Percentiles rank a stretch among this genome's conserved stretches.
Conservation (phyloP, 1,284 basidiomycete genomes). For the Macrocybe sp. region DNA sequence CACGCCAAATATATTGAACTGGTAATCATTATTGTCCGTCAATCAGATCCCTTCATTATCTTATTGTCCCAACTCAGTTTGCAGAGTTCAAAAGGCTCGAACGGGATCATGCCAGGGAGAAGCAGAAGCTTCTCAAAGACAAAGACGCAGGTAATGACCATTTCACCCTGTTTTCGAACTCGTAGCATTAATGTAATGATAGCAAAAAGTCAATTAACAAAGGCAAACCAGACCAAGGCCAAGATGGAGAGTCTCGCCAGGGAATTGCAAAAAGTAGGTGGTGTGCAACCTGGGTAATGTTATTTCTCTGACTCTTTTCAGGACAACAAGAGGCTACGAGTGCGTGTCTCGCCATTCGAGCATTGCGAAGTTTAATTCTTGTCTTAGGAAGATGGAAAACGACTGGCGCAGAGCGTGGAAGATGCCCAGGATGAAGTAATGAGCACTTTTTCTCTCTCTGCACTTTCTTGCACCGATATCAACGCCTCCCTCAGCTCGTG, state of each 20-base stretch:
- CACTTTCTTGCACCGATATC: not conserved
- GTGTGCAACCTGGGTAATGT: conserved; percentile 6
- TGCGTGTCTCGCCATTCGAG: conserved; percentile 29
- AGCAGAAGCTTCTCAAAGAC: conserved; percentile 81
- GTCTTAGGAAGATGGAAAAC: conserved; percentile 74
- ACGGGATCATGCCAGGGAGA: conserved; percentile 82
- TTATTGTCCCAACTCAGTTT: conserved; percentile 44
- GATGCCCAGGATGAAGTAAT: conserved; percentile 75
- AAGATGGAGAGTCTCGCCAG: conserved; percentile 83
- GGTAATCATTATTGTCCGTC: conserved; percentile 38
- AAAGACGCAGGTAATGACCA: conserved; percentile 69
- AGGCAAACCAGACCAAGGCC: conserved; percentile 80
- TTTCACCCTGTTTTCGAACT: not conserved
- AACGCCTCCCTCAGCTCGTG: conserved; percentile 41
- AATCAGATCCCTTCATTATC: conserved; percentile 5
- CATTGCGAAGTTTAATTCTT: conserved; percentile 12
- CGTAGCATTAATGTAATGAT: conserved; percentile 10
- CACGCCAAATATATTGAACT: conserved; percentile 82
- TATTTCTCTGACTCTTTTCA: conserved; percentile 24
- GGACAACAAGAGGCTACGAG: conserved; percentile 83
- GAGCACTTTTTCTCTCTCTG: conserved; percentile 5
- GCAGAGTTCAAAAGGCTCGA: conserved; percentile 78
- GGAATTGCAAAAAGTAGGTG: conserved; percentile 73
- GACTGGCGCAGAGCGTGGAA: conserved; percentile 69
- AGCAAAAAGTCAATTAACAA: conserved; percentile 80